Conservation (phyloP, 371 early-diverging fungal species). For the Lichtheimia hyalospora region DNA sequence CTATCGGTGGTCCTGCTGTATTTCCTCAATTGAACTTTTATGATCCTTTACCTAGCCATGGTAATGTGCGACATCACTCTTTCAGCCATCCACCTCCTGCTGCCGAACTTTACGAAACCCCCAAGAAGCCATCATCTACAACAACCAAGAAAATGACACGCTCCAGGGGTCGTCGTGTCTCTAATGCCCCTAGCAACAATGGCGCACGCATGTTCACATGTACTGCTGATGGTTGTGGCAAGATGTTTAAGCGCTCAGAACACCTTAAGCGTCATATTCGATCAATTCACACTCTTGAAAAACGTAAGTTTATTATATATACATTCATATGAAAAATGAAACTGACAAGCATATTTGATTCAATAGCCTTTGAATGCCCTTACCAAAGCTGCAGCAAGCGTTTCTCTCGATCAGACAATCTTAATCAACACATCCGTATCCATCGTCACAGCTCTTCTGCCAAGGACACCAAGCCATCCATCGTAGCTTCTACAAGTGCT, state of each 20-base stretch:
- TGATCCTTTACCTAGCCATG: neutral
- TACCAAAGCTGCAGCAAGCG: conserved; percentile 74
- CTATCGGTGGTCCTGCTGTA: conserved; percentile 19
- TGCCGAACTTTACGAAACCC: neutral
- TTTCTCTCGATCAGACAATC: conserved; percentile 84
- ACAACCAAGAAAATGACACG: conserved; percentile 32
- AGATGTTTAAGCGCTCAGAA: conserved; percentile 67
- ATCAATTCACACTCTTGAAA: conserved; percentile 65
- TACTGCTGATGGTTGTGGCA: conserved; percentile 53
- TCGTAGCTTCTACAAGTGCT: neutral
- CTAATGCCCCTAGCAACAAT: conserved; percentile 37
- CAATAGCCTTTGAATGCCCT: conserved; percentile 63
- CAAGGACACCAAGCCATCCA: too few relatives aligned
- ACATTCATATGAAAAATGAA: neutral
- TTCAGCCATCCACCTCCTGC: conserved; percentile 19
- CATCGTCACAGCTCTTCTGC: conserved; percentile 46
- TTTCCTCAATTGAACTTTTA: conserved; percentile 10
- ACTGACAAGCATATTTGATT: conserved; percentile 1
- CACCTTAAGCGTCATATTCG: conserved; percentile 67
- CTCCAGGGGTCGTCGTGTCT: conserved; percentile 59
- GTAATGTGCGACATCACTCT: conserved; percentile 19
- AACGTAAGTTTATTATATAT: conserved; percentile 46
- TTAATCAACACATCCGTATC: conserved; percentile 72
- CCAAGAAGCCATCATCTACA: conserved; percentile 6
- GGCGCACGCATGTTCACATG: conserved; percentile 55